Conservation (phyloP, 2,329 filamentous ascomycete genomes). For the Aureobasidium sp. region DNA sequence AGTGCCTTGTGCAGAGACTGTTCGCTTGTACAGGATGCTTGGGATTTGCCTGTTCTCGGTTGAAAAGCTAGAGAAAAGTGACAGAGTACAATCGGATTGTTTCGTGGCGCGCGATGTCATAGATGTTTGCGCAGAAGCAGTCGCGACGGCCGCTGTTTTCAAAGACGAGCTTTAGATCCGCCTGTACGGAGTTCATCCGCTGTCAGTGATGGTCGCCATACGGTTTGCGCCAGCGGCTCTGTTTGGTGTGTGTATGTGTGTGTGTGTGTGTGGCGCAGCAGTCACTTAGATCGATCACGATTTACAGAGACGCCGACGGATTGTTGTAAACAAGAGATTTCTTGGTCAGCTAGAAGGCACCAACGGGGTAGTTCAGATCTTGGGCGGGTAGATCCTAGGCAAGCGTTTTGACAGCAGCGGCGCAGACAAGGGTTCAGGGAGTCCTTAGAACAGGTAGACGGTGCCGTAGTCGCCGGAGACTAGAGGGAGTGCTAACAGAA, state of each 20-base stretch:
- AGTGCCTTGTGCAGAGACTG: no score
- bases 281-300: background rate
- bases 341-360: conserved; percentile 7
- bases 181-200: background rate
- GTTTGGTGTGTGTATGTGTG: background rate
- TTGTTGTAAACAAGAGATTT: conserved; percentile 7
- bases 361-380: conserved; percentile 4
- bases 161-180: background rate
- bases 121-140: no score
- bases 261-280: conserved; percentile 9
- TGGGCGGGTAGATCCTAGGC: conserved; percentile 1
- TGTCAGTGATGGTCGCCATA: background rate
- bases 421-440: conserved; percentile 4
- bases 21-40: background rate
- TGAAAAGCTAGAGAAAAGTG: background rate
- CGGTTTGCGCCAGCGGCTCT: background rate
- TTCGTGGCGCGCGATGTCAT: background rate
- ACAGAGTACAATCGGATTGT: background rate
- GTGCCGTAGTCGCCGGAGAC: conserved; percentile 10
- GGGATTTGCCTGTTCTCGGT: background rate
- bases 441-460: background rate
- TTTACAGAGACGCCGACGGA: background rate
- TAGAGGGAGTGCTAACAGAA: conserved; percentile 9
- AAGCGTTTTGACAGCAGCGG: conserved; percentile 3
- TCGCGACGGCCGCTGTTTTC: background rate